These are phyloP conservation scores for Trichophyton equinum DNA, from an alignment of 2,329 filamentous ascomycete genomes.

Conservation along the genomic window DNA sequence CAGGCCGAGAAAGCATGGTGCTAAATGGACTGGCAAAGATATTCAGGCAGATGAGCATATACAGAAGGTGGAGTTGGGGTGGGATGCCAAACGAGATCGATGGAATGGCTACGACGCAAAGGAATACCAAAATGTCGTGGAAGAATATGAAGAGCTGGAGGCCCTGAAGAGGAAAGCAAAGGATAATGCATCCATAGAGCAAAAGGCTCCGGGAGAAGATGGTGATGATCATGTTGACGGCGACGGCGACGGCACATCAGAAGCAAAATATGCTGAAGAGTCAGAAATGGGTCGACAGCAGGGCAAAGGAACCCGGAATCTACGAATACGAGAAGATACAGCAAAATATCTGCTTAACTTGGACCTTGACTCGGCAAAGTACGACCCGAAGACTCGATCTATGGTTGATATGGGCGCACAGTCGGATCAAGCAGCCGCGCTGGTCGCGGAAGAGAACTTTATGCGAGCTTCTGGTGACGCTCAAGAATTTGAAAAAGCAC, in stretches of 20 bases:
- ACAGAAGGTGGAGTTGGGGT: constrained; percentile 75
- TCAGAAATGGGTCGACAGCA: constrained; percentile 94
- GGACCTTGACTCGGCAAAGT: constrained; percentile 90
- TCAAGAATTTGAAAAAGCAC: constrained; percentile 79
- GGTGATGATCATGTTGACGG: constrained; percentile 41
- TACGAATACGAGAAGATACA: constrained; percentile 89
- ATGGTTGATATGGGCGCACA: constrained; percentile 79
- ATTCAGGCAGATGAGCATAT: constrained; percentile 86
- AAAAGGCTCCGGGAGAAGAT: constrained; percentile 42
- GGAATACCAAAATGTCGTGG: constrained; percentile 75
- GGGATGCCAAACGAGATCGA: constrained; percentile 93
- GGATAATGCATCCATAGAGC: constrained; percentile 39
- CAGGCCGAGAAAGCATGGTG: constrained; percentile 75
- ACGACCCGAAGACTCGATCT: constrained; percentile 88
- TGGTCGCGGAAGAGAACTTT: constrained; percentile 90
- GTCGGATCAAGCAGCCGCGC: constrained; percentile 62
- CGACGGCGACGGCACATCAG: constrained; percentile 27
- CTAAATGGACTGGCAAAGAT: constrained; percentile 81
- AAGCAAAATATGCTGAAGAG: constrained; percentile 72
- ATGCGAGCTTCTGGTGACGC: constrained; percentile 81
- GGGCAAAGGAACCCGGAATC: constrained; percentile 76
- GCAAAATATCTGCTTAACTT: constrained; percentile 93
- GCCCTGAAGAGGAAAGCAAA: constrained; percentile 50
- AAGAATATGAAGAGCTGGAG: constrained; percentile 80
- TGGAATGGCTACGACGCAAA: constrained; percentile 96